phyloP scores from a whole-genome alignment of 768 basidiomycete genomes.

The Sarcodon sp. region DNA sequence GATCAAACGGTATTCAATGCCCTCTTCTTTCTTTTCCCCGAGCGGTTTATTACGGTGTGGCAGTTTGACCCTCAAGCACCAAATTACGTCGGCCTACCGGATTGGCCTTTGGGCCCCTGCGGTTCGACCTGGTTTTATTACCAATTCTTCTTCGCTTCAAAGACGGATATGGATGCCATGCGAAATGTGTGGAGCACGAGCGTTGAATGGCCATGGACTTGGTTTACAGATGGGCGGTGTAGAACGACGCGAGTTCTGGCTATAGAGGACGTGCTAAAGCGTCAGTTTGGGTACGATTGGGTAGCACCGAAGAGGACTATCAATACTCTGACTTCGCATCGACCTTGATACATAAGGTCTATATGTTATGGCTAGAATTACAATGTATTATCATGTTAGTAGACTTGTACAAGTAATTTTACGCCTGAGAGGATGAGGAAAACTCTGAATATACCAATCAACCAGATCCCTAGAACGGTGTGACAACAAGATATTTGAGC shows the following conservation, averaged over 20 bases:
- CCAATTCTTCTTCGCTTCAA: slow-evolving; percentile 15
- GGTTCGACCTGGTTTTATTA: neutral
- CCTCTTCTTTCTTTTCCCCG: neutral
- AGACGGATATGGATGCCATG: slow-evolving; percentile 11
- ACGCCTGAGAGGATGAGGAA: too few relatives aligned
- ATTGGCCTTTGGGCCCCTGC: neutral
- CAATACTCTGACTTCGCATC: neutral
- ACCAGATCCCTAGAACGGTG: too few relatives aligned
- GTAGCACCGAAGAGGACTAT: neutral
- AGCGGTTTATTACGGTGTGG: neutral
- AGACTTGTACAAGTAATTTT: too few relatives aligned
- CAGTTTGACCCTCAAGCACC: neutral
- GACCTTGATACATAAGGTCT: neutral
- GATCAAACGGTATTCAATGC: neutral
- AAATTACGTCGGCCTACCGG: neutral
- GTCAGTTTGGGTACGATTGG: neutral
- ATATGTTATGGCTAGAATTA: too few relatives aligned
- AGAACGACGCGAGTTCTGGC: neutral
- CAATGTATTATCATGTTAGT: too few relatives aligned
- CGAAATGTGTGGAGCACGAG: slow-evolving; percentile 5
- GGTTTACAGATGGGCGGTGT: neutral
- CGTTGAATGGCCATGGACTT: too few relatives aligned
- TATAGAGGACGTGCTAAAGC: neutral
- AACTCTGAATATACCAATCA: too few relatives aligned
- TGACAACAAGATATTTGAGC: too few relatives aligned